Evolutionary conservation across 805 yeast genomes (phyloP), one percentile per base, ranked within the genome.

Genomic region (Metschnikowia baotianmanensis): DNA sequence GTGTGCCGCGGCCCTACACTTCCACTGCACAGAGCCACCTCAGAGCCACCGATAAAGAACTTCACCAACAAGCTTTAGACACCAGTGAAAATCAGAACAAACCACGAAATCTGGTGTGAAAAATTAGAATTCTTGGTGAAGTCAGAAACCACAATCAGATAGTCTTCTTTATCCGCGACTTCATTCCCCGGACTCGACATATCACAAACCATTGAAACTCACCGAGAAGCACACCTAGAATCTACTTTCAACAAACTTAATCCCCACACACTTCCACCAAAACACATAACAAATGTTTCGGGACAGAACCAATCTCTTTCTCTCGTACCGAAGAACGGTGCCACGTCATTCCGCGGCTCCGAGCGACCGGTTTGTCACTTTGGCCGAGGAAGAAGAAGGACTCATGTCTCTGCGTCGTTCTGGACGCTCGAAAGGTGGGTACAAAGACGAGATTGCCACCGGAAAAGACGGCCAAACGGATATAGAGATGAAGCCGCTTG

Each of bases 241-340:
- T n/a, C 8, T n/a, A 25, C 28, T 7, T 16, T 28, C n/a, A 15
- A 16, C 31, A n/a, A 2, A 28, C 18, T 7, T 8, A 5, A 3
- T 4, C 25, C 13, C 26, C 9, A 28, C 18, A 8, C 13, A 5
- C 5, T 5, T 21, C 20, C 19, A 16, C 18, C 16, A 30, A 15
- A 35, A 6, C 7, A 23, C 18, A 12, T 13, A 6, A 27, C 40
- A 40, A 34, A 88, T 91, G 96, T 86, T 85, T 57, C 75, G 98
- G 60, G 98, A 93, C 65, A 74, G 97, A 60, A 93, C 99, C n/a
- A 91, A 90, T 57, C 73, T 91, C 49, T 91, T 74, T 62, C 69
- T 89, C 17, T 88, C 97, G 33, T 91, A 86, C 58, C 78, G 99
- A 48, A 79, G 93, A 45, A 89, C 98, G 9, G 83, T 82, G 42